Conservation (phyloP, 805 yeast species). For the Myxozyma neglecta region DNA sequence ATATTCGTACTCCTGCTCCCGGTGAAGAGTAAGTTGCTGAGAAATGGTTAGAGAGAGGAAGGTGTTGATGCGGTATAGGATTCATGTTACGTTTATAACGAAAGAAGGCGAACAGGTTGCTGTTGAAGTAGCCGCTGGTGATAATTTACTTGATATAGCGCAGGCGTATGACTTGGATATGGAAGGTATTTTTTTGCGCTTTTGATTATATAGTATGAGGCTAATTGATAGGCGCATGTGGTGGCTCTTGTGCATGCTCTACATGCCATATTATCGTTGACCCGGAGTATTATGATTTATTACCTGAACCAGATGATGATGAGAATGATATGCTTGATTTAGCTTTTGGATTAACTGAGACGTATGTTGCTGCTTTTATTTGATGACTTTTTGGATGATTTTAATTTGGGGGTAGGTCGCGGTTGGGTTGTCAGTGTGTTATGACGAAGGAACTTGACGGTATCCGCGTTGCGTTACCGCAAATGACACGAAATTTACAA, state of each 20-base stretch:
- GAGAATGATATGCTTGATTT: slow-evolving; percentile 98
- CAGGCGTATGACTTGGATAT: slow-evolving; percentile 90
- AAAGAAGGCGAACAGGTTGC: slow-evolving; percentile 85
- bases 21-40: slow-evolving; percentile 73
- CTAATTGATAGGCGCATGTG: slow-evolving; percentile 69
- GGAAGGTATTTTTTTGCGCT: slow-evolving; percentile 54
- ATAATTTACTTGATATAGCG: slow-evolving; percentile 86
- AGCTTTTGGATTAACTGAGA: slow-evolving; percentile 96
- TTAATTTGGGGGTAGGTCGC: slow-evolving; percentile 45
- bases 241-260: slow-evolving; percentile 98
- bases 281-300: slow-evolving; percentile 85
- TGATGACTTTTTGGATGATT: not conserved
- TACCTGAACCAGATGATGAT: slow-evolving; percentile 95
- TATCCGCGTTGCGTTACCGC: slow-evolving; percentile 89
- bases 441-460: slow-evolving; percentile 93
- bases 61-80: slow-evolving; percentile 19
- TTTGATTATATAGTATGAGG: not conserved
- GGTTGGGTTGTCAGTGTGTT: slow-evolving; percentile 90
- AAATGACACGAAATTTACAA: slow-evolving; percentile 93
- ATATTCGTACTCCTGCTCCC: slow-evolving; percentile 82
- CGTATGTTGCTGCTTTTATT: slow-evolving; percentile 40
- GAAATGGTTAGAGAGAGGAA: not conserved
- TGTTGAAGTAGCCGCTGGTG: slow-evolving; percentile 89
- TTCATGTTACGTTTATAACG: slow-evolving; percentile 82
- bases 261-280: slow-evolving; percentile 97